These are phyloP conservation scores for Inonotus hispidus DNA, from an alignment of 1,284 basidiomycete species.

Conservation along the genomic window DNA sequence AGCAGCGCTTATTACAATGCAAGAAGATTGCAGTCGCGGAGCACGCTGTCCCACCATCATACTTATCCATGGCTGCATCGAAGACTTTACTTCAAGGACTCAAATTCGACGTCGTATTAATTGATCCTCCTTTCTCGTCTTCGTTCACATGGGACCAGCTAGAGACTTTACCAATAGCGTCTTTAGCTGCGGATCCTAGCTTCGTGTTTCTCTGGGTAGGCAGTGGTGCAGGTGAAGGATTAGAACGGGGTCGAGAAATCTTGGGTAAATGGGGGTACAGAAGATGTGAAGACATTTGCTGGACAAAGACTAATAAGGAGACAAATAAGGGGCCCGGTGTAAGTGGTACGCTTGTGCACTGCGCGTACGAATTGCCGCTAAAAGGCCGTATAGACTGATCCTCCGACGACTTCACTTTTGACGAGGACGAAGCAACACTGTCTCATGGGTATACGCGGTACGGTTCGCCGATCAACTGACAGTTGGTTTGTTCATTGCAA, in stretches of 20 bases:
- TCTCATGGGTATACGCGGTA: conserved; percentile 97
- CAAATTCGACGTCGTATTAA: conserved; percentile 91
- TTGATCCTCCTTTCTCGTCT: conserved; percentile 84
- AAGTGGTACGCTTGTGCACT: conserved; percentile 24
- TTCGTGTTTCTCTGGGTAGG: conserved; percentile 98
- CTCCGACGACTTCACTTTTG: conserved; percentile 77
- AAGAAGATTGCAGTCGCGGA: conserved; percentile 69
- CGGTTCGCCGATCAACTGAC: conserved; percentile 90
- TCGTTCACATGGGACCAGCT: conserved; percentile 83
- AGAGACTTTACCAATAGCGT: conserved; percentile 76
- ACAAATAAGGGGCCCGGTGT: conserved; percentile 72
- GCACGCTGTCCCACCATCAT: conserved; percentile 59
- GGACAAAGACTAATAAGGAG: conserved; percentile 86
- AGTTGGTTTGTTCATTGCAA: conserved; percentile 98
- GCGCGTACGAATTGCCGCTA: neutral
- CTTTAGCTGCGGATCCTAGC: conserved; percentile 84
- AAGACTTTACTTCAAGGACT: conserved; percentile 22
- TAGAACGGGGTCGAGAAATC: conserved; percentile 89
- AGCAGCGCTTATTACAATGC: conserved; percentile 72
- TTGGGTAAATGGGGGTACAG: conserved; percentile 94
- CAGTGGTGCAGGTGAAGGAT: conserved; percentile 81
- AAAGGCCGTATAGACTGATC: conserved; percentile 51
- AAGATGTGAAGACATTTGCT: conserved; percentile 94
- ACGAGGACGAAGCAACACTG: conserved; percentile 94
- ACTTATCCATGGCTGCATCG: conserved; percentile 45